Percentiles rank a stretch among this genome's conserved stretches.
phyloP scores from a whole-genome alignment of 805 yeast species.

The Starmerella potacharoeniae region DNA sequence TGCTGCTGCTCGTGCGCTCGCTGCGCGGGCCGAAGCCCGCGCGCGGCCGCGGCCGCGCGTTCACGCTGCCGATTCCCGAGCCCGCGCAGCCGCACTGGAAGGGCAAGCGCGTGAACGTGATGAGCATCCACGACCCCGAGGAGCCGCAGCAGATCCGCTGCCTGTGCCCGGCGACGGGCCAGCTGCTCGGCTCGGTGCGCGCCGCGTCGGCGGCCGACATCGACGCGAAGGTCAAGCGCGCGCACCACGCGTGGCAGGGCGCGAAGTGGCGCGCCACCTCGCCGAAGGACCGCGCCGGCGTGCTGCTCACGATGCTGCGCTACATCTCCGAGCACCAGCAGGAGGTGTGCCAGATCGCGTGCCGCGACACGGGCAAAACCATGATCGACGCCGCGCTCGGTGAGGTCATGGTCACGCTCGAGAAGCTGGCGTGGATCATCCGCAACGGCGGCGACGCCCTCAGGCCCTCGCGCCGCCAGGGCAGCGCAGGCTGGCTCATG shows the following conservation, averaged over 20 bases:
- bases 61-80: constrained; percentile 47
- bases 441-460: constrained; percentile 68
- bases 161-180: constrained; percentile 95
- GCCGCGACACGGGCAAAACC: constrained; percentile 94
- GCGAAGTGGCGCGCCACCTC: constrained; percentile 33
- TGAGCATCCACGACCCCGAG: constrained; percentile 43
- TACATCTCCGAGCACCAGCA: constrained; percentile 74
- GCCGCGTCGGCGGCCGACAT: constrained; percentile 60
- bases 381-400: constrained; percentile 86
- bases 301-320: constrained; percentile 58
- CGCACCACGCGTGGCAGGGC: constrained; percentile 43
- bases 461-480: constrained; percentile 64
- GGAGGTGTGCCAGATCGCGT: constrained; percentile 79
- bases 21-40: background rate
- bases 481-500: constrained; percentile 77
- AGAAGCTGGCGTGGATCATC: constrained; percentile 82
- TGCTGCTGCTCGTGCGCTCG: background rate
- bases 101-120: constrained; percentile 63
- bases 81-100: constrained; percentile 87
- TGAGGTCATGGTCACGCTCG: constrained; percentile 88
- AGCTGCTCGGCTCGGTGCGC: constrained; percentile 60
- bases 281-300: constrained; percentile 54
- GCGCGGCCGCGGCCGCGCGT: constrained; percentile 17
- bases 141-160: constrained; percentile 66
- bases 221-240: constrained; percentile 46